A percentile compares a stretch with the other conserved stretches of the same genome.
phyloP scores from a whole-genome alignment of 495 filamentous ascomycete species.

The Penicillium coffeae region DNA sequence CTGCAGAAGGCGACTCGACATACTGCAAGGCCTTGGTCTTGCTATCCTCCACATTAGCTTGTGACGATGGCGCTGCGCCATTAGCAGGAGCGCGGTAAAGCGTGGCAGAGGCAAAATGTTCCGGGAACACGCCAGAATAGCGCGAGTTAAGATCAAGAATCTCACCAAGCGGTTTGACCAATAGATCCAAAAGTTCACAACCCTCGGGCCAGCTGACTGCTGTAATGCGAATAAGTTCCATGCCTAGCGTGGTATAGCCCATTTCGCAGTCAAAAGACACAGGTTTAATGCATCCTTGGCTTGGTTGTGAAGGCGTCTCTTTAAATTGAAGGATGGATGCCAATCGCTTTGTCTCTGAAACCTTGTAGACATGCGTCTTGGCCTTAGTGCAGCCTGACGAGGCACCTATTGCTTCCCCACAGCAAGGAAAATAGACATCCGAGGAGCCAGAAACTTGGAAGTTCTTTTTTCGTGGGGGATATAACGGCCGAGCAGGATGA shows the following conservation, averaged over 20 bases:
- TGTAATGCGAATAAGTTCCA: constrained; percentile 87
- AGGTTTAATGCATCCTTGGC: constrained; percentile 35
- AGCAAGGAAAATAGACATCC: constrained; percentile 72
- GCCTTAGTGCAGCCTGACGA: constrained; percentile 66
- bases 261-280: constrained; percentile 96
- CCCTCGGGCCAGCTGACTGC: constrained; percentile 82
- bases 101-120: constrained; percentile 66
- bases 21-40: constrained; percentile 51
- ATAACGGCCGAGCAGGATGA: constrained; percentile 65
- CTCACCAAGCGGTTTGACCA: constrained; percentile 80
- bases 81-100: constrained; percentile 43
- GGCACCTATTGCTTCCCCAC: constrained; percentile 64
- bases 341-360: constrained; percentile 68
- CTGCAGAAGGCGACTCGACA: constrained; percentile 64
- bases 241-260: constrained; percentile 82
- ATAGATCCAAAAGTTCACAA: constrained; percentile 69
- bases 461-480: constrained; percentile 44
- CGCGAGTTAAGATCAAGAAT: constrained; percentile 86
- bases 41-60: neutral
- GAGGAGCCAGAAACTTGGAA: constrained; percentile 40
- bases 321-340: constrained; percentile 75
- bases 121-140: constrained; percentile 77
- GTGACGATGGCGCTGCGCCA: neutral
- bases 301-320: constrained; percentile 62
- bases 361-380: constrained; percentile 82